These are phyloP conservation scores for Funneliformis geosporum DNA, from an alignment of 192 early-diverging fungal species.

Conservation along the genomic window DNA sequence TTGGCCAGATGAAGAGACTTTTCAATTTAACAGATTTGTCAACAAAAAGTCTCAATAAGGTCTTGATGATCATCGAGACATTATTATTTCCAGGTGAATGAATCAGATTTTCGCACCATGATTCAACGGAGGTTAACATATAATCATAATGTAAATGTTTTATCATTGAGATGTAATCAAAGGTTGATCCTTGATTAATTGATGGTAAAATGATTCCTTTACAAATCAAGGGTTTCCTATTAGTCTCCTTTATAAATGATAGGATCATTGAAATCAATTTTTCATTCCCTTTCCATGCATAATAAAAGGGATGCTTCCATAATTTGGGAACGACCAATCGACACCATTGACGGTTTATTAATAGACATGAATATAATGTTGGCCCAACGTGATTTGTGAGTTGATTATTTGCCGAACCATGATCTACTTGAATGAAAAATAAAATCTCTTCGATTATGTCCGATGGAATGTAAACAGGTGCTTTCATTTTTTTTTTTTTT, in stretches of 20 bases:
- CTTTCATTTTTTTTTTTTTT: neutral
- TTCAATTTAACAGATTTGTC: neutral
- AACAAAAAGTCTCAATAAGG: neutral
- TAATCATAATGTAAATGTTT: conserved; percentile 18
- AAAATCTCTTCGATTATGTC: conserved; percentile 6
- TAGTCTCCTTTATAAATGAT: neutral
- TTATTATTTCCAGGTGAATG: neutral
- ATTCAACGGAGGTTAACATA: neutral
- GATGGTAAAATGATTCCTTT: neutral
- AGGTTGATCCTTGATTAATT: neutral
- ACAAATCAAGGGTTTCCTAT: neutral
- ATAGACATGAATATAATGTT: neutral
- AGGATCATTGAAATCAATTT: neutral
- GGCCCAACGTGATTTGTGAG: neutral
- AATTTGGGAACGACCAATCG: neutral
- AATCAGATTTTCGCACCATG: neutral
- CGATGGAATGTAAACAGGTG: neutral
- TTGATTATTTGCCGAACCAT: neutral
- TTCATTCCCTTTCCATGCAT: neutral
- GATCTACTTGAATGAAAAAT: neutral
- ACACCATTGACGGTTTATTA: neutral
- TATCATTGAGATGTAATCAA: neutral
- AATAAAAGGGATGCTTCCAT: neutral
- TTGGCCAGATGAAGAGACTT: neutral
- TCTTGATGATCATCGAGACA: neutral